Base-by-base conservation (phyloP, 805 yeast genomes). In the Zygoascus ofunaensis region DNA sequence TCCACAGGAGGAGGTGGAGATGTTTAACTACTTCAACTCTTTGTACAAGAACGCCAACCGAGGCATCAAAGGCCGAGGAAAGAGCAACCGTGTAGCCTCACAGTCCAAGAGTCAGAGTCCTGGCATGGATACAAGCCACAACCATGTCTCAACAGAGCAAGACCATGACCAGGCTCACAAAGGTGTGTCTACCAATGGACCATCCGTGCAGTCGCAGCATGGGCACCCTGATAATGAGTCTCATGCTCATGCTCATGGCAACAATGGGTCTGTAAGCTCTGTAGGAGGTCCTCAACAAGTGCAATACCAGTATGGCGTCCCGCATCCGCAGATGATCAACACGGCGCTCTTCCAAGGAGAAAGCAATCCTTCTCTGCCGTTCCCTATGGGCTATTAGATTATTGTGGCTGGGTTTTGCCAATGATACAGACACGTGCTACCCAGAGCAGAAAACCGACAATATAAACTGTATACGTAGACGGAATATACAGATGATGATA, bases 41-140 rank as follows among this genome's bases (percentile, higher is more conserved):
- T 70, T 89, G 46, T 89, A 90, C 66, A 86, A 86, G 62, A 87
- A 89, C 60, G 77, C 92, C 37, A 89, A 89, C 58, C 77, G 86
- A 56, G 97, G 97, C 17, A 89, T 89, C 49, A 79, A 85, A 54
- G 97, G 97, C 22, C 74, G 97, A 47, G 97, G 97, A 4, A 84
- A 77, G 55, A 69, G 68, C 22, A 58, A 57, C 8, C 51, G 53
- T 37, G 48, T 51, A 4, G 41, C 44, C 15, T 42, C 41, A n/a
- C 34, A 23, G 19, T 37, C 42, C 33, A 36, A 36, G 39, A 36
- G 34, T 12, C 46, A 43, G 32, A 10, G 30, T 30, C 30, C 30
- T 26, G 12, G 30, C 30, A 12, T n/a, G n/a, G n/a, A n/a, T n/a
- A n/a, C n/a, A n/a, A n/a, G n/a, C n/a, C n/a, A n/a, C n/a, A n/a